Conservation (phyloP, 768 basidiomycete genomes). For the Tulasnella sp. region DNA sequence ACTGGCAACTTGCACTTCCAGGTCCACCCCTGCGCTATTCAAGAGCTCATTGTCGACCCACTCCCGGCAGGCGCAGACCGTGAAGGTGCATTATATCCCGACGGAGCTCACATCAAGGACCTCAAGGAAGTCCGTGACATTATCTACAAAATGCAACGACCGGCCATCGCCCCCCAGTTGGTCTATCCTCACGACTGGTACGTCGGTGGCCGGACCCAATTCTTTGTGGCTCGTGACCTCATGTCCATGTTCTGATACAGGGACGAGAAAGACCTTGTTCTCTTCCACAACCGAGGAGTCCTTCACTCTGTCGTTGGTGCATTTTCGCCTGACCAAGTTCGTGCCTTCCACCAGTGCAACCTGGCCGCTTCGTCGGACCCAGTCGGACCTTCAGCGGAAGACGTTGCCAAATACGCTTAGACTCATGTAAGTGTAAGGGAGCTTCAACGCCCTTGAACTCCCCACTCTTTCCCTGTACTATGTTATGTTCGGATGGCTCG, state of each 20-base stretch:
- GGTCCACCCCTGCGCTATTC: conserved; percentile 80
- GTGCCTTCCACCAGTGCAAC: conserved; percentile 83
- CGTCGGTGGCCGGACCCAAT: conserved; percentile 30
- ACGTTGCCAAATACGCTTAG: conserved; percentile 64
- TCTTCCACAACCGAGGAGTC: conserved; percentile 87
- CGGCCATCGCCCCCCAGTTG: conserved; percentile 80
- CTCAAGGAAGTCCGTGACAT: conserved; percentile 71
- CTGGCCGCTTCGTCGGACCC: conserved; percentile 80
- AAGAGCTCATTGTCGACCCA: conserved; percentile 70
- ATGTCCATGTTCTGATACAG: conserved; percentile 38
- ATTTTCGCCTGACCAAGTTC: conserved; percentile 61
- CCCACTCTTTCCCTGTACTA: background rate
- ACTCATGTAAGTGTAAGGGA: background rate
- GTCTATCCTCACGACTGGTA: conserved; percentile 91
- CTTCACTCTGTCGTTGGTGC: conserved; percentile 79
- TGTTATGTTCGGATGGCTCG: background rate
- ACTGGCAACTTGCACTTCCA: conserved; percentile 84
- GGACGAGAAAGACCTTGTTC: conserved; percentile 69
- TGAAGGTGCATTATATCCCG: conserved; percentile 75
- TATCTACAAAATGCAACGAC: conserved; percentile 84
- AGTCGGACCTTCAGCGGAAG: conserved; percentile 65
- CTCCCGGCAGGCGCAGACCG: conserved; percentile 63
- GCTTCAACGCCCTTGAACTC: background rate
- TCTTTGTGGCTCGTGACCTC: background rate
- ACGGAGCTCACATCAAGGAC: conserved; percentile 76